phyloP scores from a whole-genome alignment of 2,329 filamentous ascomycete species.

The Aspergillus brasiliensis region DNA sequence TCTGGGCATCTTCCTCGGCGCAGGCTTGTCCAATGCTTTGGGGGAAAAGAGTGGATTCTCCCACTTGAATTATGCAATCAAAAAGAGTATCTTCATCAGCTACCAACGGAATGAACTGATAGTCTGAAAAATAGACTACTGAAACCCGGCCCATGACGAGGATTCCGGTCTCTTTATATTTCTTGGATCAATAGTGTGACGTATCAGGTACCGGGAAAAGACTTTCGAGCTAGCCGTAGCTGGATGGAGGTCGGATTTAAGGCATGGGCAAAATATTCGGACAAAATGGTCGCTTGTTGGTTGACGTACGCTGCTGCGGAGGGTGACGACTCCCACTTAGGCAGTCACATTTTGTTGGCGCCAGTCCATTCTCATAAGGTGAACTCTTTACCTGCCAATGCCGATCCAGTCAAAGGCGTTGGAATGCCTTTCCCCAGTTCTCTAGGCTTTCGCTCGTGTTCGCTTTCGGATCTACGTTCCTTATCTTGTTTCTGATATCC shows the following conservation, averaged over 20 bases:
- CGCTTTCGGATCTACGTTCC: background rate
- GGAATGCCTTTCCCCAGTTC: background rate
- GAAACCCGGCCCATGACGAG: background rate
- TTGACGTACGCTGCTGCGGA: background rate
- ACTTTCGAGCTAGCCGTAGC: background rate
- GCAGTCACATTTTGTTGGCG: background rate
- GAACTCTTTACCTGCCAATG: background rate
- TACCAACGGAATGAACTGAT: background rate
- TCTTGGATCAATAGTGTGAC: background rate
- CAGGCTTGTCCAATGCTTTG: background rate
- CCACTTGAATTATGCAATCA: background rate
- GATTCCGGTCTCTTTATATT: background rate
- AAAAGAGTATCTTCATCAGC: background rate
- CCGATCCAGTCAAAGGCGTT: background rate
- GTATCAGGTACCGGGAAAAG: background rate
- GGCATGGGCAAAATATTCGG: background rate
- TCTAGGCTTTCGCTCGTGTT: background rate
- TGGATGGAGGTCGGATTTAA: background rate
- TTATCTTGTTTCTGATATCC: background rate
- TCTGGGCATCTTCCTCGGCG: background rate
- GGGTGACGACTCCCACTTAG: conserved; percentile 2
- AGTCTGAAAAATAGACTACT: background rate
- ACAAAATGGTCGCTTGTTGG: background rate
- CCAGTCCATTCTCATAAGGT: background rate
- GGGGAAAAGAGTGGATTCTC: background rate